Evolutionary conservation across 2,329 filamentous ascomycete species (phyloP).

Genomic region (Cladosporium sp.): DNA sequence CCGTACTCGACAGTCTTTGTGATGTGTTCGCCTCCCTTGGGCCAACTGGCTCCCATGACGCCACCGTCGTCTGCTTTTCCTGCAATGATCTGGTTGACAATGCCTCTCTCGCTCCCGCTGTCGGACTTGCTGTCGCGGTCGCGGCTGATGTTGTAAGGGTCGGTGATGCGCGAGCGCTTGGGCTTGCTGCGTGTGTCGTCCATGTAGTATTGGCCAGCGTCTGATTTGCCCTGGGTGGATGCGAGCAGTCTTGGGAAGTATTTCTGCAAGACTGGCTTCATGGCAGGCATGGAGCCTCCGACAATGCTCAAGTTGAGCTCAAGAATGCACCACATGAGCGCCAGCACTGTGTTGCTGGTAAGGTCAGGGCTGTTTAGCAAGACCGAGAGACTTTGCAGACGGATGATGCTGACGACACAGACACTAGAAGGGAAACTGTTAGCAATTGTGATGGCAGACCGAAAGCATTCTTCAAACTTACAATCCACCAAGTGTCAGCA

Average conservation of each 20-base stretch:
- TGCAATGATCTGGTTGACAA: neutral
- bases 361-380: slow-evolving; percentile 5
- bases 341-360: slow-evolving; percentile 6
- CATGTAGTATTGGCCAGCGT: slow-evolving; percentile 4
- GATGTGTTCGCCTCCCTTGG: neutral
- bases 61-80: neutral
- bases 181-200: slow-evolving; percentile 4
- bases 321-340: slow-evolving; percentile 10
- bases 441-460: neutral
- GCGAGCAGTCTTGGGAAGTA: slow-evolving; percentile 7
- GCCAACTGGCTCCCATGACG: slow-evolving; percentile 1
- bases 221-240: neutral
- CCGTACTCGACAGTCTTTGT: slow-evolving; percentile 10
- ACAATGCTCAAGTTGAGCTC: slow-evolving; percentile 9
- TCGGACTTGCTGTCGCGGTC: slow-evolving; percentile 8
- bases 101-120: slow-evolving; percentile 5
- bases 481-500: slow-evolving; percentile 10
- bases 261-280: slow-evolving; percentile 10
- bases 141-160: slow-evolving; percentile 4
- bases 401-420: slow-evolving; percentile 10
- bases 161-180: slow-evolving; percentile 10
- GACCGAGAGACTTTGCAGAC: slow-evolving; percentile 4
- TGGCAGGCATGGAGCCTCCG: slow-evolving; percentile 9
- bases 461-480: neutral
- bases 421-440: neutral